phyloP scores from a whole-genome alignment of 1,284 basidiomycete species.

The Mixia osmundae region DNA sequence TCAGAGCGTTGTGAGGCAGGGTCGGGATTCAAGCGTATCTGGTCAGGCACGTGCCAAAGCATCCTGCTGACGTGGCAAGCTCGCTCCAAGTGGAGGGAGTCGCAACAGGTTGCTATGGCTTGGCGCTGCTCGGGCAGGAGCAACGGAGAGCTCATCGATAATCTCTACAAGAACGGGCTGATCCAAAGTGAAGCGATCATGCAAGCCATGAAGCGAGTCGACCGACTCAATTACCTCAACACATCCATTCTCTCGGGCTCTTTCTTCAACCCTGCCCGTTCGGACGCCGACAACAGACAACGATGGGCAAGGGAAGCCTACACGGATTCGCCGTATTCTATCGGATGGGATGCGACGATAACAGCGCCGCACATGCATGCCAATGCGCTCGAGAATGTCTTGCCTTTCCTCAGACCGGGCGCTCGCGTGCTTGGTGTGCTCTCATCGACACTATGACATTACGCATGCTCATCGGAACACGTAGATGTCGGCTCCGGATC shows the following conservation, averaged over 20 bases:
- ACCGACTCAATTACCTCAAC: constrained; percentile 25
- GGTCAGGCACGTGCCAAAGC: too few relatives aligned
- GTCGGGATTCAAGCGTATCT: too few relatives aligned
- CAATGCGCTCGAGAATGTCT: constrained; percentile 46
- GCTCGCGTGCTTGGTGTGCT: constrained; percentile 37
- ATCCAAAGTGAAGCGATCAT: constrained; percentile 29
- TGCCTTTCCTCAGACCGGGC: constrained; percentile 43
- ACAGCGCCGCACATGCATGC: constrained; percentile 80
- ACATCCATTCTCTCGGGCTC: neutral
- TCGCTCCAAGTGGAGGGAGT: too few relatives aligned
- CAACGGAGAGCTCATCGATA: constrained; percentile 45
- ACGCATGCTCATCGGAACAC: neutral
- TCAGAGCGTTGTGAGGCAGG: too few relatives aligned
- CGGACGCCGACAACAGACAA: constrained; percentile 14
- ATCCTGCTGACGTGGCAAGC: too few relatives aligned
- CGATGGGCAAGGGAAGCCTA: constrained; percentile 36
- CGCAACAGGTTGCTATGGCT: constrained; percentile 38
- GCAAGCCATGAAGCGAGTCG: constrained; percentile 46
- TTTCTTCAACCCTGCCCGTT: constrained; percentile 2
- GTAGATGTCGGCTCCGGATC: constrained; percentile 29
- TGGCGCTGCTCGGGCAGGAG: constrained; percentile 47
- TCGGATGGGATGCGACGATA: constrained; percentile 61
- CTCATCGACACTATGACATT: neutral
- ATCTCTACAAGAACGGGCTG: constrained; percentile 35
- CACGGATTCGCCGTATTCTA: constrained; percentile 53